Percentiles rank a stretch among this genome's conserved stretches.
Evolutionary conservation across 352 stramenopile genomes (phyloP).

Genomic region (Globisporangium alternatum): DNA sequence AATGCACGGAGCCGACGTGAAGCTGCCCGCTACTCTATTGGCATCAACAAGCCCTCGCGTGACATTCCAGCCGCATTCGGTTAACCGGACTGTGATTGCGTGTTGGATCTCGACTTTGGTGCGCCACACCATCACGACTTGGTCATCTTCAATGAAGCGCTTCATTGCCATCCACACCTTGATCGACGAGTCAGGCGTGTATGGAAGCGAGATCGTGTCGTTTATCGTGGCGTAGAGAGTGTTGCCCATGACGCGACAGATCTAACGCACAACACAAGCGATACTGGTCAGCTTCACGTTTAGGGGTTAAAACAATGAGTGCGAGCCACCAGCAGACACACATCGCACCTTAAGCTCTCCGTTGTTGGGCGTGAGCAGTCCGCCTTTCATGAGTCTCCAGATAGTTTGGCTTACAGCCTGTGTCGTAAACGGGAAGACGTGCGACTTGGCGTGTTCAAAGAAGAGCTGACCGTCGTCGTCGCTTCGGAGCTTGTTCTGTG

Average conservation of each 20-base stretch:
- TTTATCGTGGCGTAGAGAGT: neutral
- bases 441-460: neutral
- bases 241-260: neutral
- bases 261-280: neutral
- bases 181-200: neutral
- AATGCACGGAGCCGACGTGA: neutral
- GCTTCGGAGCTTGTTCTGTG: neutral
- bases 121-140: neutral
- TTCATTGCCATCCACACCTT: neutral
- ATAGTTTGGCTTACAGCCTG: neutral
- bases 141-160: constrained; percentile 1
- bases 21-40: neutral
- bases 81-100: neutral
- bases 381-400: neutral
- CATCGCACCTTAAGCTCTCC: neutral
- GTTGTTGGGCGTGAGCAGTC: neutral
- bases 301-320: neutral
- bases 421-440: neutral
- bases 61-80: neutral
- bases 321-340: neutral
- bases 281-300: neutral
- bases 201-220: neutral
- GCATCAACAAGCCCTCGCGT: neutral
- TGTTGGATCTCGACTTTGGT: neutral
- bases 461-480: neutral